These are phyloP conservation scores for Actinidia arguta DNA, from an alignment of 179 eudicot species.

Conservation along the genomic window DNA sequence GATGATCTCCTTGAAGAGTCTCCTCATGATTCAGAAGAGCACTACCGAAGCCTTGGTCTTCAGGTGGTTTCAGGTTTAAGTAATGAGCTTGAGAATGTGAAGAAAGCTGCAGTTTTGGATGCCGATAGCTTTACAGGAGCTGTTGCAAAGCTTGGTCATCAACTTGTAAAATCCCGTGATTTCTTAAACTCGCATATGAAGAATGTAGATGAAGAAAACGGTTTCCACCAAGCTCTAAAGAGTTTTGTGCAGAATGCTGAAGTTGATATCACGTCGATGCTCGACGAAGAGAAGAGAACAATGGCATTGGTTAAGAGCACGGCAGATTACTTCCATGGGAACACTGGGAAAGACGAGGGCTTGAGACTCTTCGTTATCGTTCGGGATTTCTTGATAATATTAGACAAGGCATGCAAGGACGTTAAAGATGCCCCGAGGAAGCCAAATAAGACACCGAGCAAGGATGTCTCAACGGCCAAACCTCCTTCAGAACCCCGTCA, in stretches of 20 bases:
- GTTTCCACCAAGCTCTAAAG: slow-evolving; percentile 54
- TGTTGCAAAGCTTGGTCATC: slow-evolving; percentile 57
- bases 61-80: slow-evolving; percentile 68
- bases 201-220: slow-evolving; percentile 44
- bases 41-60: slow-evolving; percentile 71
- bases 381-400: slow-evolving; percentile 67
- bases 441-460: slow-evolving; percentile 38
- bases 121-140: slow-evolving; percentile 66
- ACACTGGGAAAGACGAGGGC: slow-evolving; percentile 77
- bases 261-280: slow-evolving; percentile 49
- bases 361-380: slow-evolving; percentile 72
- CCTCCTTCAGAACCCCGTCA: slow-evolving; percentile 29
- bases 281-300: slow-evolving; percentile 82
- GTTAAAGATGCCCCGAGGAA: slow-evolving; percentile 52
- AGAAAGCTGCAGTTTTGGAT: slow-evolving; percentile 74
- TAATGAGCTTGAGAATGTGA: slow-evolving; percentile 67
- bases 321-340: slow-evolving; percentile 83
- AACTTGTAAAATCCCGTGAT: slow-evolving; percentile 49
- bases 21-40: slow-evolving; percentile 61
- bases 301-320: slow-evolving; percentile 69
- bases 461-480: slow-evolving; percentile 31
- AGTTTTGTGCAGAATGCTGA: slow-evolving; percentile 68
- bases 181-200: slow-evolving; percentile 64
- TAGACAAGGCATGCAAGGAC: slow-evolving; percentile 76
- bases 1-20: slow-evolving; percentile 56